Evolutionary conservation across 1,284 basidiomycete genomes (phyloP).

Genomic region (Sporisorium graminicola): DNA sequence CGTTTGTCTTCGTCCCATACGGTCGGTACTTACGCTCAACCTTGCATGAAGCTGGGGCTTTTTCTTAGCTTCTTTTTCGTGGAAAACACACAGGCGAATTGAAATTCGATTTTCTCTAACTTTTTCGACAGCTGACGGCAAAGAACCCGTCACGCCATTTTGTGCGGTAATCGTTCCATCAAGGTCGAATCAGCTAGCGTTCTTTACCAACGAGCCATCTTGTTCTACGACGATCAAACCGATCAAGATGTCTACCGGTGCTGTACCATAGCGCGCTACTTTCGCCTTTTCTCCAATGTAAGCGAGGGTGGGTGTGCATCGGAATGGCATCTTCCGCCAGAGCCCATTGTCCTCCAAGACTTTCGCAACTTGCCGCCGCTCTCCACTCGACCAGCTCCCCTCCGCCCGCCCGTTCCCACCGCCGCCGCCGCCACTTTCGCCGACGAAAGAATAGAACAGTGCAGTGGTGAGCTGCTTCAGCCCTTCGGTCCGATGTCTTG

Average conservation of each 20-base stretch:
- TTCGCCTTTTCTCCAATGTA: neutral
- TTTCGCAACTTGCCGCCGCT: neutral
- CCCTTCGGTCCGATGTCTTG: neutral
- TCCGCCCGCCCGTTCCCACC: no score
- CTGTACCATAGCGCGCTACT: no score
- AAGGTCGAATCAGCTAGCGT: conserved; percentile 7
- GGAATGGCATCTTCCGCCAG: conserved; percentile 9
- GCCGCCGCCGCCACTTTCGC: conserved; percentile 1
- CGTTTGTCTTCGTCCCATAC: no score
- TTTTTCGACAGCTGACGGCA: neutral
- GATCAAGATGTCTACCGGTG: no score
- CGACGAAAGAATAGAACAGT: neutral
- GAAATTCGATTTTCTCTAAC: neutral
- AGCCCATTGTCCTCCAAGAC: neutral
- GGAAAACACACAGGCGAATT: neutral
- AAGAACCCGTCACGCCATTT: conserved; percentile 18
- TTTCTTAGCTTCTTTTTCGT: conserved; percentile 7
- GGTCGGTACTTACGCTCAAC: neutral
- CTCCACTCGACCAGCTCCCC: no score
- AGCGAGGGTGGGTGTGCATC: neutral
- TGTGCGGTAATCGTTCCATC: conserved; percentile 12
- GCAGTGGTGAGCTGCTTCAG: neutral
- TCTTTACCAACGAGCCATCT: neutral
- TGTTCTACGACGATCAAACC: neutral
- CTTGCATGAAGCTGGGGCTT: neutral